Base-by-base conservation (phyloP, 176 grass and related monocot genomes). In the Oryza coarctata region DNA sequence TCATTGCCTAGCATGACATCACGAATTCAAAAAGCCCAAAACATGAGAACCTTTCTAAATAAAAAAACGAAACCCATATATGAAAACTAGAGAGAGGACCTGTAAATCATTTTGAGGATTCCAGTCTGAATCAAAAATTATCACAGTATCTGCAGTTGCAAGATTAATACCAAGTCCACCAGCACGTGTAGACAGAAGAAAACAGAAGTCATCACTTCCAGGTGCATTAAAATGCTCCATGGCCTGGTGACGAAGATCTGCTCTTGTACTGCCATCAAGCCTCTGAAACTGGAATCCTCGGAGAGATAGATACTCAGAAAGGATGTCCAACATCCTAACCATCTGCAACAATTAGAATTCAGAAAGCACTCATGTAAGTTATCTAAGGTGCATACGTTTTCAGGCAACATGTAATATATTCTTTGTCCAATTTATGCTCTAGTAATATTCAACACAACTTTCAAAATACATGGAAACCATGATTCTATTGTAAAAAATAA, bases 221-320 rank as follows among this genome's bases (percentile, higher is more conserved):
- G 93, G 96, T 15, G 96, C 96, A 80, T 99, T 99, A 63, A 99
- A 99, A 89, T 99, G 96, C 52, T 99, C 96, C 96, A 99, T 99
- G 44, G 96, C 96, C 75, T 99, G 96, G 66, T 99, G 96, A 81
- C 96, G 88, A 86, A 99, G 85, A 90, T 99, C 96, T 36, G 96
- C 85, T 71, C 96, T 93, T 55, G 96, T 99, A 80, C 96, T 99
- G 65, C 96, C 96, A 93, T 99, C 96, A 89, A 99, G 91, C 76
- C 96, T 93, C 83, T 99, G 96, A 88, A 92, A 99, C 80, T 99
- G 93, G 80, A 99, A 95, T 77, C 96, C 96, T 75, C 93, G 86
- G 80, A 99, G 83, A 10, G 93, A 93, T 44, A 99, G 82, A 82
- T 99, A 99, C 77, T 99, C 96, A 35, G 96, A 87, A 86, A 99